These are phyloP conservation scores for Apiotrichum sp. DNA, from an alignment of 1,284 basidiomycete genomes.

Conservation along the genomic window DNA sequence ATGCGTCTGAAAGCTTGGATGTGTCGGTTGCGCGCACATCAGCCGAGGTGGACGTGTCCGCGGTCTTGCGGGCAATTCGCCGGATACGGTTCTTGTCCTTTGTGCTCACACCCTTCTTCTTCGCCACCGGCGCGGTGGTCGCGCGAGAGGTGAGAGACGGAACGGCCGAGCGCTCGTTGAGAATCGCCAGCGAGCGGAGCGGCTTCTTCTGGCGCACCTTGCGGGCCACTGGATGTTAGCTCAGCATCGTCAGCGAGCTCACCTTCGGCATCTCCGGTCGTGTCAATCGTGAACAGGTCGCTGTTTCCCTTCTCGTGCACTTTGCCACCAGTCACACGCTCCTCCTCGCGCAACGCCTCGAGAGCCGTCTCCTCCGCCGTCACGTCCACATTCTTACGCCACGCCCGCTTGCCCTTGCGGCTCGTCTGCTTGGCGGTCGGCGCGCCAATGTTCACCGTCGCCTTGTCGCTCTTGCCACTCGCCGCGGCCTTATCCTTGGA, in stretches of 20 bases:
- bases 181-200: constrained; percentile 73
- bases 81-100: constrained; percentile 70
- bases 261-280: constrained; percentile 71
- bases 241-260: constrained; percentile 22
- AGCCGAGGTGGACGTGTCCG: constrained; percentile 45
- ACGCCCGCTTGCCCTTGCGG: constrained; percentile 82
- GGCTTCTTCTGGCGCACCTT: constrained; percentile 47
- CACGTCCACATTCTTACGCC: constrained; percentile 87
- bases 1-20: constrained; percentile 16
- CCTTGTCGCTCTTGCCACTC: constrained; percentile 9
- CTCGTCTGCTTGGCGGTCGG: constrained; percentile 69
- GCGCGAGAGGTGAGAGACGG: constrained; percentile 65
- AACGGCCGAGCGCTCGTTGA: constrained; percentile 74
- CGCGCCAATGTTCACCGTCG: constrained; percentile 46
- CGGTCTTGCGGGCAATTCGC: constrained; percentile 65
- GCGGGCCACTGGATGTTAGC: constrained; percentile 21
- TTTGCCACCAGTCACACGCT: constrained; percentile 61
- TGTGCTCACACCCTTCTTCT: constrained; percentile 47
- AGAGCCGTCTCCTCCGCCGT: constrained; percentile 65
- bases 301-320: constrained; percentile 50
- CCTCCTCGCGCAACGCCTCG: constrained; percentile 68
- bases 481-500: constrained; percentile 18
- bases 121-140: constrained; percentile 26
- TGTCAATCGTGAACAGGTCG: constrained; percentile 72
- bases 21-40: constrained; percentile 11